Evolutionary conservation across 208 protist species (phyloP).

Genomic region (Acanthamoeba lugdunensis): DNA sequence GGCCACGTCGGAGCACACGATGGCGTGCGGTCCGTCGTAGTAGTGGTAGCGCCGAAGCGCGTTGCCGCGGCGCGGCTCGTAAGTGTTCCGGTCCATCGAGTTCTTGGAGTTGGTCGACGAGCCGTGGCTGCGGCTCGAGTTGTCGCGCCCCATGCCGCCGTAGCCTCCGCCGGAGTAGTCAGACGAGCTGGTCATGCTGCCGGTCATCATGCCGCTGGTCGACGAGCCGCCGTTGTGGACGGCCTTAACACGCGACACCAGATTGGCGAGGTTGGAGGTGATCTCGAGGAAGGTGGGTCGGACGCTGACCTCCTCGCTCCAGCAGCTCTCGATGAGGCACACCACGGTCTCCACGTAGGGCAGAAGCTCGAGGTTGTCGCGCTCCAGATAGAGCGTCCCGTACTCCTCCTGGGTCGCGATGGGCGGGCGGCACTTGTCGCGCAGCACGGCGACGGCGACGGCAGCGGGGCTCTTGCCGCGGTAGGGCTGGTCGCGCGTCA

Average conservation of each 20-base stretch:
- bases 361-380: conserved; percentile 3
- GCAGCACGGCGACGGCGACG: conserved; percentile 33
- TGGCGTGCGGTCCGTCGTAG: conserved; percentile 32
- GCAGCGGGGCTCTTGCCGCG: conserved; percentile 24
- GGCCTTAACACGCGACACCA: conserved; percentile 25
- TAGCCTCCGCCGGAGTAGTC: not conserved
- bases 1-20: conserved; percentile 32
- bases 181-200: conserved; percentile 27
- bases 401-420: not conserved
- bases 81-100: not conserved
- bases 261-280: not conserved
- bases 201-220: conserved; percentile 14
- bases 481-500: conserved; percentile 55
- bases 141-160: not conserved
- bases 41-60: not conserved
- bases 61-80: not conserved
- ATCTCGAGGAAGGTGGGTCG: conserved; percentile 37
- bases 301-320: conserved; percentile 4
- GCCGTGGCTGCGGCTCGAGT: conserved; percentile 16
- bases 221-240: conserved; percentile 21
- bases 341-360: conserved; percentile 15
- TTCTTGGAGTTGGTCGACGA: conserved; percentile 26
- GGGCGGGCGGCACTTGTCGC: conserved; percentile 33
- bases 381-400: not conserved
- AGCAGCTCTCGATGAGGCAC: conserved; percentile 19